Base-by-base conservation (phyloP, 768 basidiomycete species). In the Pleurotus ostreatus region DNA sequence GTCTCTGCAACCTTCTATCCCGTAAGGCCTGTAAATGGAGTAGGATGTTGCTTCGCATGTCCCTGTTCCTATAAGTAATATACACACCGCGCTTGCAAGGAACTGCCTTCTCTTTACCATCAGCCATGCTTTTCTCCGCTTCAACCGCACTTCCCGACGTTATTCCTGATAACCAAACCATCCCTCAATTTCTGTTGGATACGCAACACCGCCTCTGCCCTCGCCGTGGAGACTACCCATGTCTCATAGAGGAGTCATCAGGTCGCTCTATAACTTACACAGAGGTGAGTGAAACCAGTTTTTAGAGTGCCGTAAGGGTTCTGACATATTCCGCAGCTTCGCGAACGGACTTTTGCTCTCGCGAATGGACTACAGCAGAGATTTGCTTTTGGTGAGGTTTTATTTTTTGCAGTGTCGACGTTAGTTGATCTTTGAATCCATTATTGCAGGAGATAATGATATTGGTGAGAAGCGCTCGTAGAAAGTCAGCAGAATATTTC, bases 161-260 rank as follows among this genome's bases (percentile, higher is more conserved):
- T 39, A 76, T 83, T 46, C 84, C 84, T n/a, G 80, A 83, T 52
- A 67, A 83, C 66, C 62, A 84, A 20, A 81, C 78, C 4, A 63
- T 85, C 1, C 74, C 82, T 0, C 80, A 83, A 58, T 85, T 85
- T 60, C 74, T 85, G 65, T 68, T 85, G 23, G 78, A 83, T 57
- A 70, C 70, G 20, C 65, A 74, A 45, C 80, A 82, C 53, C 70
- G 74, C 1, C 57, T 78, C 40, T 71, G 70, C n/a, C 78, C 81
- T 0, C 53, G 58, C 2, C 73, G 77, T 22, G 67, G 63, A 4
- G 64, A 62, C 8, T 64, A 65, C 25, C 74, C 83, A 9, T 84
- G 78, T 68, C 64, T 85, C 23, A 70, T 85, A 13, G 84, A 85
- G 26, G 78, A 84, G 52, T 64, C 64, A 15, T 76, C 78, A 12